A percentile compares a stretch with the other conserved stretches of the same genome.
Evolutionary conservation across 176 grass and related monocot species (phyloP).

Genomic region (Oryza officinalis): DNA sequence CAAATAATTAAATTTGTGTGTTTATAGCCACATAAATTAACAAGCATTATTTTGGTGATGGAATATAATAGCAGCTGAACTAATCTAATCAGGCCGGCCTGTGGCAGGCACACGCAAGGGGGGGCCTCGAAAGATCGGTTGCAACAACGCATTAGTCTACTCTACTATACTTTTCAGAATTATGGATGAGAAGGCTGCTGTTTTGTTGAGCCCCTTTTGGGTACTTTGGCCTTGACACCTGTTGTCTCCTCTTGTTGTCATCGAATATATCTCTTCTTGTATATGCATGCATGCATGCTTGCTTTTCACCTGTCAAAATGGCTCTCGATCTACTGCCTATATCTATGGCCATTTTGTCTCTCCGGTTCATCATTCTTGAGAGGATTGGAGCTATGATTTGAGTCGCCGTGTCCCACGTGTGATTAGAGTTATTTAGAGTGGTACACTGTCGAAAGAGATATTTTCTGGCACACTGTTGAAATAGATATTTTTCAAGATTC

Average conservation of each 20-base stretch:
- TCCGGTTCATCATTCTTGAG: not conserved
- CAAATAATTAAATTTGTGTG: not conserved
- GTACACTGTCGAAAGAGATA: not conserved
- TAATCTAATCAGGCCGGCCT: not conserved
- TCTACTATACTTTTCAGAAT: not conserved
- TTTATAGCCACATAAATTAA: not conserved
- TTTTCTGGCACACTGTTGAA: not conserved
- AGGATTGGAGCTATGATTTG: slow-evolving; percentile 1
- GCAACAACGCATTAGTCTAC: not conserved
- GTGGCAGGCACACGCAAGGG: slow-evolving; percentile 44
- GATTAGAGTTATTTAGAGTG: not conserved
- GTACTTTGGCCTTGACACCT: not conserved
- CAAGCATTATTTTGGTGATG: not conserved
- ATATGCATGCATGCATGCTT: not conserved
- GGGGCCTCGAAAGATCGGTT: slow-evolving; percentile 20
- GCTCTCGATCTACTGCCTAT: slow-evolving; percentile 6
- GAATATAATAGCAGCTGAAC: not conserved
- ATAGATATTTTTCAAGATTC: not conserved
- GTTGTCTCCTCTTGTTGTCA: slow-evolving; percentile 40
- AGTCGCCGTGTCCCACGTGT: not conserved
- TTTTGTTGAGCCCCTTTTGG: not conserved
- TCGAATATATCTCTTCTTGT: not conserved
- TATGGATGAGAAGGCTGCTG: not conserved
- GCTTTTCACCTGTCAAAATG: slow-evolving; percentile 18
- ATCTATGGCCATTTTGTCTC: slow-evolving; percentile 6